Conservation (phyloP, 1,284 basidiomycete species). For the Calocybe gambosa region DNA sequence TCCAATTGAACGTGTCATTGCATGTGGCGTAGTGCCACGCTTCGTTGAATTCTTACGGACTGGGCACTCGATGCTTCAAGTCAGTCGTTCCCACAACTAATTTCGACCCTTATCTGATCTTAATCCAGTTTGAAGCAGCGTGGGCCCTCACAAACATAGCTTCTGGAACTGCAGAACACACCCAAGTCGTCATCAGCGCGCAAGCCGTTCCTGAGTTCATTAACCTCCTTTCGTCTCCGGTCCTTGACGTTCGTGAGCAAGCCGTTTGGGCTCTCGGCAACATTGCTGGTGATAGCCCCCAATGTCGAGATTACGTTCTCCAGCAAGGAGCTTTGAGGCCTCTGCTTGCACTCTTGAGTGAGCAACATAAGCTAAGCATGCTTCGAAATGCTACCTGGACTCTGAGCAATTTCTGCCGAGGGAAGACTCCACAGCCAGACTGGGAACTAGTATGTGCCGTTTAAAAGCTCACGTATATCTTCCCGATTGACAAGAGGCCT, state of each 20-base stretch:
- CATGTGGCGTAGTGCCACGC: slow-evolving; percentile 94
- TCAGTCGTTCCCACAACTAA: slow-evolving; percentile 27
- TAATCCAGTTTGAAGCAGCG: slow-evolving; percentile 88
- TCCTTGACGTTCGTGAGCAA: slow-evolving; percentile 92
- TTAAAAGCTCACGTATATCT: slow-evolving; percentile 13
- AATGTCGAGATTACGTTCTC: slow-evolving; percentile 87
- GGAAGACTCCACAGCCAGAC: slow-evolving; percentile 93
- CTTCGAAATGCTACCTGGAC: slow-evolving; percentile 98
- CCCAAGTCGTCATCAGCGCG: slow-evolving; percentile 94
- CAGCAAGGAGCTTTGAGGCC: slow-evolving; percentile 73
- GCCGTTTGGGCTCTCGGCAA: slow-evolving; percentile 97
- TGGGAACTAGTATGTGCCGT: slow-evolving; percentile 76
- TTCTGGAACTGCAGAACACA: slow-evolving; percentile 97
- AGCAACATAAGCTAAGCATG: slow-evolving; percentile 96
- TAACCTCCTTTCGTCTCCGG: slow-evolving; percentile 80
- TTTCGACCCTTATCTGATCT: slow-evolving; percentile 11
- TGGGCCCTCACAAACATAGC: slow-evolving; percentile 99
- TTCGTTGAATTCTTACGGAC: slow-evolving; percentile 93
- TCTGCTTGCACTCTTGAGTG: slow-evolving; percentile 66
- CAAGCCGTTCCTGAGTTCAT: slow-evolving; percentile 98
- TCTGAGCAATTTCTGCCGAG: slow-evolving; percentile 95
- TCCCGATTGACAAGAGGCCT: slow-evolving; percentile 4
- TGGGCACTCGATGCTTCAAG: slow-evolving; percentile 94
- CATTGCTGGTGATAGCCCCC: slow-evolving; percentile 93
- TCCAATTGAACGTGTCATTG: slow-evolving; percentile 98